Conservation (phyloP, 2,329 filamentous ascomycete species). For the Incumbomyces delicatus region DNA sequence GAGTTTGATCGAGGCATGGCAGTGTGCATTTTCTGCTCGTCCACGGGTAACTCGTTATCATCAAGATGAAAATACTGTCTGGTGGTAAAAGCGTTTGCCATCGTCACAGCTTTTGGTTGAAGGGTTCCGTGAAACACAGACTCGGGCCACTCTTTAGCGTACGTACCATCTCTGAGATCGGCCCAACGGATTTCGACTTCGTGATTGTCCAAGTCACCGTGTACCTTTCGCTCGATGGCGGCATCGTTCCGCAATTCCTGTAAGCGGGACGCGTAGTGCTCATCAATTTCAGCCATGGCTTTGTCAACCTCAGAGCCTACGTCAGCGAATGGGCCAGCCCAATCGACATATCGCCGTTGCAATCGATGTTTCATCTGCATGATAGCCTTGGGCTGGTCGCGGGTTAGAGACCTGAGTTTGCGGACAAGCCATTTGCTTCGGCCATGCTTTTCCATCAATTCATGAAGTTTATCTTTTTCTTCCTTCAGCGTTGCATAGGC, state of each 20-base stretch:
- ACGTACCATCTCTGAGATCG: slow-evolving; percentile 37
- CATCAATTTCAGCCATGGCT: slow-evolving; percentile 42
- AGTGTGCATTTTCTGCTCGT: neutral
- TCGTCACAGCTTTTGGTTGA: slow-evolving; percentile 21
- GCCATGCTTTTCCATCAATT: neutral
- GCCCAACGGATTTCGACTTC: slow-evolving; percentile 38
- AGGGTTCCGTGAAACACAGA: slow-evolving; percentile 34
- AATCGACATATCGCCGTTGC: neutral
- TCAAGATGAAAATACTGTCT: slow-evolving; percentile 6
- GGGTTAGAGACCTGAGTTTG: no score
- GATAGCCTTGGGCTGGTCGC: slow-evolving; percentile 4
- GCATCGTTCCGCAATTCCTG: neutral
- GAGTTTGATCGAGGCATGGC: neutral
- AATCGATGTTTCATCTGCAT: slow-evolving; percentile 6
- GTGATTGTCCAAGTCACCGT: slow-evolving; percentile 22
- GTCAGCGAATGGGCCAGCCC: slow-evolving; percentile 2
- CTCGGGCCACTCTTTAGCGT: slow-evolving; percentile 39
- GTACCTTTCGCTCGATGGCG: slow-evolving; percentile 13
- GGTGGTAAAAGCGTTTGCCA: slow-evolving; percentile 6
- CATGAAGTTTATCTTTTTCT: neutral
- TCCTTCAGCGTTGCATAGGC: slow-evolving; percentile 3
- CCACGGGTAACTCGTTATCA: neutral
- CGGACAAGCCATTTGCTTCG: neutral
- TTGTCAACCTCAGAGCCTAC: slow-evolving; percentile 8
- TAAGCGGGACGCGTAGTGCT: slow-evolving; percentile 6